Percentiles rank a stretch among this genome's conserved stretches.
phyloP scores from a whole-genome alignment of 164 flowering plant species.

The Vitis rupestris region DNA sequence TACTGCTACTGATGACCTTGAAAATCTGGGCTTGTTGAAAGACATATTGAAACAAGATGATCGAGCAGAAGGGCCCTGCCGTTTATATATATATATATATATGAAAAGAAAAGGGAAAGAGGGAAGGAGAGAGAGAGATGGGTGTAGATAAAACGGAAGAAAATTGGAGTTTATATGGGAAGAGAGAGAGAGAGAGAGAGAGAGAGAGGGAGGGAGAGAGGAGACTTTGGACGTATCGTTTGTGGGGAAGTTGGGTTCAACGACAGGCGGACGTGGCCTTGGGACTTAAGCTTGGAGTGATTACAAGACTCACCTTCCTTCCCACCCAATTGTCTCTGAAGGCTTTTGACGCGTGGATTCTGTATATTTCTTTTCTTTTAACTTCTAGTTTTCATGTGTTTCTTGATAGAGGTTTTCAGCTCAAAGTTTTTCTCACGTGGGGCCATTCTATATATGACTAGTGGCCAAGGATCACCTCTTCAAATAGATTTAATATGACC shows the following conservation, averaged over 20 bases:
- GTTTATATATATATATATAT: too few species aligned
- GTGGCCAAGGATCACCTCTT: too few species aligned
- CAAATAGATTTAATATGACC: too few species aligned
- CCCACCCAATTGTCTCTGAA: not conserved
- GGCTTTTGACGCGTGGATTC: too few species aligned
- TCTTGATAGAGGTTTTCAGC: too few species aligned
- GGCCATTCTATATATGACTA: too few species aligned
- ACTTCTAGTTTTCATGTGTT: too few species aligned
- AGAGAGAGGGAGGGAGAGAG: not conserved
- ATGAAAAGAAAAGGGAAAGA: not conserved
- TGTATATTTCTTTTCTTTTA: too few species aligned
- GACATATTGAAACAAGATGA: too few species aligned
- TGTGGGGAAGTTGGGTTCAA: conserved; percentile 8
- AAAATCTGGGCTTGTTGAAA: not conserved
- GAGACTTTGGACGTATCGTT: not conserved
- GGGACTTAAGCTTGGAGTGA: not conserved
- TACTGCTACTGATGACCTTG: not conserved
- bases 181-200: conserved; percentile 4
- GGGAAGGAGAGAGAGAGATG: not conserved
- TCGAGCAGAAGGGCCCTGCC: too few species aligned
- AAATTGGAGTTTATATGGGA: conserved; percentile 5
- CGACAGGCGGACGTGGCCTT: conserved; percentile 3
- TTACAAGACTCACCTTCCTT: not conserved
- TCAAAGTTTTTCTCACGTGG: too few species aligned
- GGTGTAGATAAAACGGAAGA: too few species aligned